Evolutionary conservation across 345 rosid genomes (phyloP).

Genomic region (Viola odorata): DNA sequence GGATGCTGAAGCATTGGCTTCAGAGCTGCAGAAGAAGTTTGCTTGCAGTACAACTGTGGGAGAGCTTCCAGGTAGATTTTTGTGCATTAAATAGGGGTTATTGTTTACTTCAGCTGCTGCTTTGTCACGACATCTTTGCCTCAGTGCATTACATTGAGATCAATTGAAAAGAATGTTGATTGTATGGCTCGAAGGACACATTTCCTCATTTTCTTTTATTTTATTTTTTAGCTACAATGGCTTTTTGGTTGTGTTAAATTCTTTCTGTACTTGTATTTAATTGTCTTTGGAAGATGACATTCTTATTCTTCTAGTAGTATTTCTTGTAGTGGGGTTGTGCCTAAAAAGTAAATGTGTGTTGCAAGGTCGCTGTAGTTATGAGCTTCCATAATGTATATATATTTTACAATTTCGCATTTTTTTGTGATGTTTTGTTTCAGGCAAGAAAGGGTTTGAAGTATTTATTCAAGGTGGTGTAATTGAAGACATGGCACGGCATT

Average conservation of each 20-base stretch:
- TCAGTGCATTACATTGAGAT: background rate
- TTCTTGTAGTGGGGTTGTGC: too few relatives aligned
- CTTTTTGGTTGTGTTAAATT: too few relatives aligned
- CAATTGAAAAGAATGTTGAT: too few relatives aligned
- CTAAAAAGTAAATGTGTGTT: too few relatives aligned
- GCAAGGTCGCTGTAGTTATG: too few relatives aligned
- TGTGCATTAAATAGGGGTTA: background rate
- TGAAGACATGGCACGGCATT: constrained; percentile 71
- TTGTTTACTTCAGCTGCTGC: background rate
- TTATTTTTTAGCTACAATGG: too few relatives aligned
- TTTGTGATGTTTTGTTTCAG: constrained; percentile 30
- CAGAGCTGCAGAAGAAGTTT: constrained; percentile 94
- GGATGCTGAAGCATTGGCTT: constrained; percentile 79
- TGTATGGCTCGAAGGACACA: too few relatives aligned
- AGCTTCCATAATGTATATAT: too few relatives aligned
- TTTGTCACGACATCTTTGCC: background rate
- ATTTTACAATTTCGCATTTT: background rate
- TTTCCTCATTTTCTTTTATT: too few relatives aligned
- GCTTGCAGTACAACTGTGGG: constrained; percentile 88
- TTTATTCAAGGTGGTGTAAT: constrained; percentile 94
- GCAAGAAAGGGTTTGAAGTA: constrained; percentile 87
- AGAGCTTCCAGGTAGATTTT: constrained; percentile 64
- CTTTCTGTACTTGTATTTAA: too few relatives aligned
- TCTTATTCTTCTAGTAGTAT: too few relatives aligned
- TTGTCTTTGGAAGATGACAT: too few relatives aligned